Base-by-base conservation (phyloP, 2,329 filamentous ascomycete genomes). In the Colletotrichum melonis region DNA sequence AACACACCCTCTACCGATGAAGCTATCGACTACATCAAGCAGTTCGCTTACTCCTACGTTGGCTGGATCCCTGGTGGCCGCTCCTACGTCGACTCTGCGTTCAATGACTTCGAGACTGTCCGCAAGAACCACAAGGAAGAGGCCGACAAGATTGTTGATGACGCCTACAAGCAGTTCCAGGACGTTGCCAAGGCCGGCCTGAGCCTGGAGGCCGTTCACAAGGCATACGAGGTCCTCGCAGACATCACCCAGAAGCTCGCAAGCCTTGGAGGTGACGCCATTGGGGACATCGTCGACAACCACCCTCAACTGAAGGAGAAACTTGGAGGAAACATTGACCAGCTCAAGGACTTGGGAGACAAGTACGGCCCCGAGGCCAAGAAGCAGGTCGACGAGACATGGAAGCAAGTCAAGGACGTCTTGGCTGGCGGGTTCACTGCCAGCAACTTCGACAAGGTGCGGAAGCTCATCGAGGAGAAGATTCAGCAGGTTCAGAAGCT, bases 331-430 rank as follows among this genome's bases (percentile, higher is more conserved):
- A 91, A 89, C 76, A 82, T 93, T 57, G 89, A 93, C 63, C 88
- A 93, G 80, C 84, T 95, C 63, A 93, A 94, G 87, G 81, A 91
- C 76, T 87, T 94, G 81, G 91, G 91, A 30, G 89, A 94, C 16
- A 85, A 90, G 72, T 92, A 93, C 77, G 93, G 93, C 0, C 93
- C 93, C 0, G 92, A 95, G 79, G 93, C 92, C 0, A 94, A 94
- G 88, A 92, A 94, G 86, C 88, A 94, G 81, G 88, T 93, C 5
- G 91, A 95, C 68, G 86, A 92, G 81, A 93, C 92, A 1, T 94
- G 92, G 89, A 80, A 87, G 32, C 88, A 95, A 80, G 84, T 94
- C 76, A 87, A 87, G 76, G 89, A 93, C 52, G 87, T 94, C 60
- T 79, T 93, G 68, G 88, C 90, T 58, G 86, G 87, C 16, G 93